A percentile compares a stretch with the other conserved stretches of the same genome.
Evolutionary conservation across 2,329 filamentous ascomycete genomes (phyloP).

Genomic region (Aspergillus vadensis): DNA sequence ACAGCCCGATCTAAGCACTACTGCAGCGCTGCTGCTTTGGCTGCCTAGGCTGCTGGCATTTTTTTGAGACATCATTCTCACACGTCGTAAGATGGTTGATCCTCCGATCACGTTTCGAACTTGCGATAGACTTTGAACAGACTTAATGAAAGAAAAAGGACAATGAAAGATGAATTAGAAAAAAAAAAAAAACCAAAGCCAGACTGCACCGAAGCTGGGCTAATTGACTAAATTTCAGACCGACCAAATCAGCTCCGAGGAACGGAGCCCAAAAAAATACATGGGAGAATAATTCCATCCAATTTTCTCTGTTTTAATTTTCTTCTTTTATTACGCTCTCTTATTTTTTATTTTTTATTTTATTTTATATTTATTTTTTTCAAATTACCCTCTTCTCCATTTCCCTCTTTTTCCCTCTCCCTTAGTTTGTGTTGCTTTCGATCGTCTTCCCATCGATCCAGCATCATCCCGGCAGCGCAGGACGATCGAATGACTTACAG

Average conservation of each 20-base stretch:
- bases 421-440: constrained; percentile 3
- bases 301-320: too few relatives aligned
- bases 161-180: background rate
- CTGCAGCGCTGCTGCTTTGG: background rate
- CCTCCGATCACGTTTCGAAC: constrained; percentile 2
- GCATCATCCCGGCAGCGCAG: constrained; percentile 26
- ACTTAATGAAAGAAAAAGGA: background rate
- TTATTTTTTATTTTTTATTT: too few relatives aligned
- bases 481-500: constrained; percentile 31
- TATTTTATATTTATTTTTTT: too few relatives aligned
- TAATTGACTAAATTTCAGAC: background rate
- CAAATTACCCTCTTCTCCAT: too few relatives aligned
- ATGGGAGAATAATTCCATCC: background rate
- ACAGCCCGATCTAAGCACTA: background rate
- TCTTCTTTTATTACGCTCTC: too few relatives aligned
- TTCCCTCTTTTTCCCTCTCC: background rate
- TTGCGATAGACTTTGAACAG: background rate
- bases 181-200: background rate
- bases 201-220: background rate
- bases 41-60: background rate
- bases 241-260: constrained; percentile 5
- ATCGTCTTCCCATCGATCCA: constrained; percentile 20
- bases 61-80: background rate
- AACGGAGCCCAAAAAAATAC: background rate
- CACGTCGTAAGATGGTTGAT: background rate